Evolutionary conservation across 179 eudicot genomes (phyloP), one percentile per base, ranked within the genome.

Genomic region (Beta corolliflora): DNA sequence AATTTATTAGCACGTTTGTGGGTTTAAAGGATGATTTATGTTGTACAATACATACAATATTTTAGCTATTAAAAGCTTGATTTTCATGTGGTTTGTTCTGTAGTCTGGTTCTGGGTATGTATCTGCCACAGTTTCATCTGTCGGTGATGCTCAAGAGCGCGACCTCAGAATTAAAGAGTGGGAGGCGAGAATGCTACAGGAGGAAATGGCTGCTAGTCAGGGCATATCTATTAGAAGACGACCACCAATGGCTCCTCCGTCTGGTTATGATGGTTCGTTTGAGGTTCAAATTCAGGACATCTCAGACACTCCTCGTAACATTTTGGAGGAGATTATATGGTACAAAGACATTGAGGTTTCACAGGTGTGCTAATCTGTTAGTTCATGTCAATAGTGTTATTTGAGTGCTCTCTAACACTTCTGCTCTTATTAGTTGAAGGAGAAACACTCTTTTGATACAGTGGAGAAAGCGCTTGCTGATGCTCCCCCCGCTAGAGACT

Each of bases 321-420:
- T 94, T 78, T 87, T 96, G 75, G 99, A 96, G 88, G 99, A 96
- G 76, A 96, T 96, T 69, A 84, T 96, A 81, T 96, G 99, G 99
- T 68, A 91, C 85, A 96, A 94, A 85, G 94, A 94, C 77, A 48
- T 80, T 48, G 99, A 96, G 89, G 93, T 96, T 72, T 60, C 96
- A 48, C 90, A 89, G 92, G 99, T 92, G 75, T 46, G 25, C 44
- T 74, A 50, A 36, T 70, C 14, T 15, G n/a, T 50, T 77, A 10
- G 55, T 60, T 69, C n/a, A 21, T 56, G 66, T 52, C 45, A 15
- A 44, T 69, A 71, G 5, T 75, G 55, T 25, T 63, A 36, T 31
- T 55, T 64, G 65, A 44, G 13, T 70, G 46, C 19, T 52, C 56
- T 80, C 50, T 52, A 52, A 73, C 50, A 45, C 31, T 79, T 55